Conservation (phyloP, 345 rosid genomes). For the Eucalyptus albens region DNA sequence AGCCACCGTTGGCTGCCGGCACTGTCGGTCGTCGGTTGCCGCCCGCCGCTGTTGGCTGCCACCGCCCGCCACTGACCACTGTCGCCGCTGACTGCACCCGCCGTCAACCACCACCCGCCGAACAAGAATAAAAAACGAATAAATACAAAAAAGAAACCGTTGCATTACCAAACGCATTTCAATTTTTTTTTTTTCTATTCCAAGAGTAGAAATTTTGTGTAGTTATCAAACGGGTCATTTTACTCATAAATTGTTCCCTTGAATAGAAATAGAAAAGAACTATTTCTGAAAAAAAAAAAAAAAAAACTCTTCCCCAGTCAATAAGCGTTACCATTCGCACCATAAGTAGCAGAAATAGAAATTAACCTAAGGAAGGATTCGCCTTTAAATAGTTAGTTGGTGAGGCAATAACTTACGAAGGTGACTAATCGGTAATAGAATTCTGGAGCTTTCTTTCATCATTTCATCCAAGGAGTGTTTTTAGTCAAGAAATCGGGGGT, state of each 20-base stretch:
- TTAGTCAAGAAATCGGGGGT: background rate
- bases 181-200: no score
- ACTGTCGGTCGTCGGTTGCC: accelerated
- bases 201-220: no score
- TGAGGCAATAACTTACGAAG: background rate
- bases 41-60: accelerated
- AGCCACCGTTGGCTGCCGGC: accelerated
- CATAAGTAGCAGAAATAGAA: background rate
- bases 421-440: background rate
- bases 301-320: no score
- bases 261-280: no score
- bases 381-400: background rate
- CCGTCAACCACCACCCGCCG: accelerated
- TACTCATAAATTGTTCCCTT: accelerated
- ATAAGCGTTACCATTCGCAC: no score
- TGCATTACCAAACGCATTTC: no score
- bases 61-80: accelerated
- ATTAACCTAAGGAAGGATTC: background rate
- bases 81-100: accelerated
- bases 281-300: no score
- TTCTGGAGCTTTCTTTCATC: background rate
- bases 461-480: background rate
- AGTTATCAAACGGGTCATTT: accelerated
- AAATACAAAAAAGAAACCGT: no score
- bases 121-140: no score